Evolutionary conservation across 495 filamentous ascomycete genomes (phyloP).

Genomic region (Oleoguttula mirabilis): DNA sequence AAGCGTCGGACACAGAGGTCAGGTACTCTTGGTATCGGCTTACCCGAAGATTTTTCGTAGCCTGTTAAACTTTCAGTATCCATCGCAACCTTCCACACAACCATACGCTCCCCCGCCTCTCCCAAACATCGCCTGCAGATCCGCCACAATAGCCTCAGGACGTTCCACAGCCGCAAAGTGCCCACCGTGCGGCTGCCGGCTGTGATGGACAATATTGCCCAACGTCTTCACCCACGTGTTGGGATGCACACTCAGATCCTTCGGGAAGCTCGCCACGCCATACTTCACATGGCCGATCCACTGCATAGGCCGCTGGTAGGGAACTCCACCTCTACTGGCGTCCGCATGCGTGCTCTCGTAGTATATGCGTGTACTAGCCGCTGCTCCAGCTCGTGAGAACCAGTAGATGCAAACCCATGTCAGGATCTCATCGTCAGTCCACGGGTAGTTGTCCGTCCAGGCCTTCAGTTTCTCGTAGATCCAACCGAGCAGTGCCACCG

Average conservation of each 20-base stretch:
- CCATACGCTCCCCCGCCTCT: too few species aligned
- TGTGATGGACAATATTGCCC: constrained; percentile 25
- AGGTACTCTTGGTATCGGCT: too few species aligned
- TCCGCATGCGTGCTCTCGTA: constrained; percentile 37
- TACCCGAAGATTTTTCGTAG: too few species aligned
- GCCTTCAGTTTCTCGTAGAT: constrained; percentile 59
- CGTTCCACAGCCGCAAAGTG: constrained; percentile 34
- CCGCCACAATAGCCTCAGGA: constrained; percentile 28
- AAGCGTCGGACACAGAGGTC: too few species aligned
- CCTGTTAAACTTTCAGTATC: too few species aligned
- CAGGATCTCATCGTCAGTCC: constrained; percentile 56
- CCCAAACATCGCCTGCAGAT: constrained; percentile 27
- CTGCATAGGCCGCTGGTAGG: constrained; percentile 3
- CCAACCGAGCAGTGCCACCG: constrained; percentile 51
- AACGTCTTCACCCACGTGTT: constrained; percentile 18
- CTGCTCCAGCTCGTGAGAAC: constrained; percentile 45
- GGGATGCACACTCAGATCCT: constrained; percentile 21
- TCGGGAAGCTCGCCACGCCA: constrained; percentile 17
- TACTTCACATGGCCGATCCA: constrained; percentile 22
- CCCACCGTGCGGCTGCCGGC: constrained; percentile 27
- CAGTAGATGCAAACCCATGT: constrained; percentile 55
- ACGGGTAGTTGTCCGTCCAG: constrained; percentile 54
- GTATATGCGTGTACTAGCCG: constrained; percentile 46
- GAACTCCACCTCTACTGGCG: not conserved
- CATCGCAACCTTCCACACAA: too few species aligned